Percentiles rank a stretch among this genome's conserved stretches.
Conservation (phyloP, 352 stramenopile species). For the Phytophthora crassamura region DNA sequence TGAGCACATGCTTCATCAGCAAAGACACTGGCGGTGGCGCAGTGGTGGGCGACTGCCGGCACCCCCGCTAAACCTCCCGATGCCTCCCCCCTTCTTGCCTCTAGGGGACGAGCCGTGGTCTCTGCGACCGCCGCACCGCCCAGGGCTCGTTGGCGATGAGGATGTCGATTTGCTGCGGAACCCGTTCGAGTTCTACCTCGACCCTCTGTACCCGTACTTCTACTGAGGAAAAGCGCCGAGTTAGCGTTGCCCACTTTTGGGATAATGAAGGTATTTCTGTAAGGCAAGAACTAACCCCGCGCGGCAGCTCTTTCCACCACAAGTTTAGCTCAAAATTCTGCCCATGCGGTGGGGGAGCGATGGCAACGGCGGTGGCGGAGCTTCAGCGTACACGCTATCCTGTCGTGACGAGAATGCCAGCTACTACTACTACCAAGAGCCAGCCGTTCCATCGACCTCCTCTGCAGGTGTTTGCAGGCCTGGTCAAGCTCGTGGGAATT, state of each 20-base stretch:
- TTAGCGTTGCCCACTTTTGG: slow-evolving; percentile 18
- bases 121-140: slow-evolving; percentile 12
- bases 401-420: slow-evolving; percentile 25
- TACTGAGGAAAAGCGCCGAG: slow-evolving; percentile 15
- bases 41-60: slow-evolving; percentile 13
- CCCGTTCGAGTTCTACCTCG: slow-evolving; percentile 22
- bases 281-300: slow-evolving; percentile 5
- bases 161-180: slow-evolving; percentile 19
- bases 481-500: slow-evolving; percentile 3
- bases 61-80: slow-evolving; percentile 16
- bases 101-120: slow-evolving; percentile 17
- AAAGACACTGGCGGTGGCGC: slow-evolving; percentile 20
- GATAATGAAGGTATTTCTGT: slow-evolving; percentile 23
- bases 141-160: slow-evolving; percentile 20
- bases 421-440: slow-evolving; percentile 38
- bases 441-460: slow-evolving; percentile 4
- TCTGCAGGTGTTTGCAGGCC: background rate
- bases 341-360: slow-evolving; percentile 35
- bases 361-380: slow-evolving; percentile 17
- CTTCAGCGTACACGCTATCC: slow-evolving; percentile 23
- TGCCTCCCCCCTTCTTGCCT: slow-evolving; percentile 29
- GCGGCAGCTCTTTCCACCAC: slow-evolving; percentile 9
- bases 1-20: slow-evolving; percentile 12
- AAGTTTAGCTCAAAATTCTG: background rate
- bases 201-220: slow-evolving; percentile 17